Percentiles rank a stretch among this genome's conserved stretches.
phyloP scores from a whole-genome alignment of 768 basidiomycete genomes.

The Asterophora lycoperdoides region DNA sequence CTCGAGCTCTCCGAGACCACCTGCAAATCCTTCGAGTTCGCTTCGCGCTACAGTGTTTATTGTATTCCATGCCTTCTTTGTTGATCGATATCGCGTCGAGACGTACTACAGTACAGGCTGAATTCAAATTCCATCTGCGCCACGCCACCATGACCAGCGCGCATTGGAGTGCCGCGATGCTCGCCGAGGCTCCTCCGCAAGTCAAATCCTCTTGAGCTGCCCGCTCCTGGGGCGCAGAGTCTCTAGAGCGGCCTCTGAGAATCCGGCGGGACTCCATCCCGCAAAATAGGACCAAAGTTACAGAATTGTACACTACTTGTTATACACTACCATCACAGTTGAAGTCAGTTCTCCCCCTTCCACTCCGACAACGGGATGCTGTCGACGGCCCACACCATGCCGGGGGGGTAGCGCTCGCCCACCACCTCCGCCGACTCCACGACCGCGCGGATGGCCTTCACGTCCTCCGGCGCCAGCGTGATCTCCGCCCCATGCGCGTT shows the following conservation, averaged over 20 bases:
- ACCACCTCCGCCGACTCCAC: slow-evolving; percentile 15
- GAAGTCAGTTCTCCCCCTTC: slow-evolving; percentile 10
- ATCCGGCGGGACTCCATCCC: no score
- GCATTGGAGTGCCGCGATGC: slow-evolving; percentile 35
- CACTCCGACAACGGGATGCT: slow-evolving; percentile 17
- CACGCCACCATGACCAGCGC: slow-evolving; percentile 43
- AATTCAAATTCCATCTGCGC: slow-evolving; percentile 43
- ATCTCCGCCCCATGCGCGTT: slow-evolving; percentile 20
- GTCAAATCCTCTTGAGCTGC: slow-evolving; percentile 34
- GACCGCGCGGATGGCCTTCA: slow-evolving; percentile 20
- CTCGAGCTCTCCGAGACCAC: no score
- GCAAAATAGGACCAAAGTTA: no score
- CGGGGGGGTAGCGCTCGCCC: slow-evolving; percentile 18
- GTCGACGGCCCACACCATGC: slow-evolving; percentile 17
- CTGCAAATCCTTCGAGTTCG: no score
- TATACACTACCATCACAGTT: no score
- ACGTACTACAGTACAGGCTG: no score
- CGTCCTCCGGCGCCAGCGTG: slow-evolving; percentile 16
- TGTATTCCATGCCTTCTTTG: no score
- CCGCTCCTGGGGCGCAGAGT: slow-evolving; percentile 1
- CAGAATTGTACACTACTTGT: no score
- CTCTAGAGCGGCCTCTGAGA: slow-evolving; percentile 33
- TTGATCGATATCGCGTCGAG: no score
- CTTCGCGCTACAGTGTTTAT: no score
- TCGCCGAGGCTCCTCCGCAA: not conserved